Conservation (phyloP, 2,329 filamentous ascomycete genomes). For the Canariomyces notabilis region DNA sequence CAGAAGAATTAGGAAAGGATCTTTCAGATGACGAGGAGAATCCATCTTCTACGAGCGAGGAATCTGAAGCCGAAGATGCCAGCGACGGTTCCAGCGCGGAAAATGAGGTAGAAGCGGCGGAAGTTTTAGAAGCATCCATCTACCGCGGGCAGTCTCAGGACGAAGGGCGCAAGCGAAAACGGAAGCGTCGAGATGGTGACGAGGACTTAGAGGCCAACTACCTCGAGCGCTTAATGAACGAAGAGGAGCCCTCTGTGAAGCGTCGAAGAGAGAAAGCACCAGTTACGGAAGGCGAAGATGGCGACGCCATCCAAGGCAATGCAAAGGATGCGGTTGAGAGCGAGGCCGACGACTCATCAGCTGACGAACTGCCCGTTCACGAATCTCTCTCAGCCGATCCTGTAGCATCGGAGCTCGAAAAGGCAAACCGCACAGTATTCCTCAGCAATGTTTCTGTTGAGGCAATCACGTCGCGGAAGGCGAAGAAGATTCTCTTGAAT, state of each 20-base stretch:
- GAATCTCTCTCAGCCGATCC: constrained; percentile 51
- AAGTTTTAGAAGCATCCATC: constrained; percentile 34
- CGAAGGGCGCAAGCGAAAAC: constrained; percentile 59
- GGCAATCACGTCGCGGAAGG: constrained; percentile 75
- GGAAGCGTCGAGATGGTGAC: constrained; percentile 53
- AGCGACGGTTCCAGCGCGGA: constrained; percentile 33
- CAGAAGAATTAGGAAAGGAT: constrained; percentile 34
- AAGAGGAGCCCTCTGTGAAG: constrained; percentile 52
- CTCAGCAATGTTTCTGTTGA: constrained; percentile 82
- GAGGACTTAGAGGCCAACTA: constrained; percentile 69
- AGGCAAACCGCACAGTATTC: constrained; percentile 86
- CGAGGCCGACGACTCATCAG: constrained; percentile 31
- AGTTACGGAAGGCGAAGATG: constrained; percentile 33
- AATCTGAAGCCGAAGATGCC: constrained; percentile 37
- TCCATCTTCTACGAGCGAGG: constrained; percentile 26
- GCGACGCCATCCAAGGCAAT: constrained; percentile 32
- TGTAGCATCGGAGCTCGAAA: constrained; percentile 66
- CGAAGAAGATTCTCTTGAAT: constrained; percentile 69
- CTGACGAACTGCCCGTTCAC: constrained; percentile 46
- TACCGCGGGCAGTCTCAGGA: constrained; percentile 38
- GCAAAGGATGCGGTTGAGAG: constrained; percentile 43
- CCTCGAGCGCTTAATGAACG: constrained; percentile 58
- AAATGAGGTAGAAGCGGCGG: constrained; percentile 32
- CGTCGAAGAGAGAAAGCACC: constrained; percentile 42
- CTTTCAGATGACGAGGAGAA: constrained; percentile 32